These are phyloP conservation scores for Umbelopsis sp. DNA, from an alignment of 192 early-diverging fungal species.

Conservation along the genomic window DNA sequence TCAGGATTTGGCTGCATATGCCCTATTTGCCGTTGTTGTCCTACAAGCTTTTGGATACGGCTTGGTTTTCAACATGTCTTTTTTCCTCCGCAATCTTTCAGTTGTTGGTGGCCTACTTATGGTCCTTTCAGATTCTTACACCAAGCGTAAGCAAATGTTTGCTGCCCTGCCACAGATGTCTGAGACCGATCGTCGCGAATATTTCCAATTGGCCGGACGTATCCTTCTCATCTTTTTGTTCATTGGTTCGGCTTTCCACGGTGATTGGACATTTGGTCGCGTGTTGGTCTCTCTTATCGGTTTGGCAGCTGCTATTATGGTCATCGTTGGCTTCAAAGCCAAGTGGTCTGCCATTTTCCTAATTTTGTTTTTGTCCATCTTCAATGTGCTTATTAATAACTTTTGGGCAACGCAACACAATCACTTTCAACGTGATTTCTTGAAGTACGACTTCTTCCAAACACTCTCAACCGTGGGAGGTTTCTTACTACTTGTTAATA, in stretches of 20 bases:
- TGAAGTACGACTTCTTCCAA: slow-evolving; percentile 99
- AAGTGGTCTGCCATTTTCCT: slow-evolving; percentile 95
- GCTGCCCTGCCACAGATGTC: slow-evolving; percentile 85
- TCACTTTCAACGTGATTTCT: slow-evolving; percentile 86
- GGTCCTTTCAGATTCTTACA: slow-evolving; percentile 84
- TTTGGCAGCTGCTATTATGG: slow-evolving; percentile 87
- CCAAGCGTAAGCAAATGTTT: slow-evolving; percentile 77
- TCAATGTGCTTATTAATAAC: slow-evolving; percentile 94
- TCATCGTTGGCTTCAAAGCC: slow-evolving; percentile 97
- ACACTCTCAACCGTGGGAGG: slow-evolving; percentile 86
- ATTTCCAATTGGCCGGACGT: slow-evolving; percentile 91
- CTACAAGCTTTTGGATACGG: slow-evolving; percentile 94
- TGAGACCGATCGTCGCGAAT: slow-evolving; percentile 85
- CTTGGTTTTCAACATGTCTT: slow-evolving; percentile 84
- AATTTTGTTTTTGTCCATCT: slow-evolving; percentile 85
- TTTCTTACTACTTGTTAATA: slow-evolving; percentile 89
- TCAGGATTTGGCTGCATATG: slow-evolving; percentile 83
- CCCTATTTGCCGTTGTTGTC: slow-evolving; percentile 81
- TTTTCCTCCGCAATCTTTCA: slow-evolving; percentile 93
- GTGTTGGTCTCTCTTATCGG: slow-evolving; percentile 73
- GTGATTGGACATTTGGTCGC: slow-evolving; percentile 75
- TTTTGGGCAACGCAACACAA: slow-evolving; percentile 77
- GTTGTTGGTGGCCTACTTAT: slow-evolving; percentile 93
- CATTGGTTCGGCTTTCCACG: slow-evolving; percentile 85
- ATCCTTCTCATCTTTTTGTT: slow-evolving; percentile 93